Evolutionary conservation across 768 basidiomycete species (phyloP), one percentile per base, ranked within the genome.

Genomic region (Asterophora lycoperdoides): DNA sequence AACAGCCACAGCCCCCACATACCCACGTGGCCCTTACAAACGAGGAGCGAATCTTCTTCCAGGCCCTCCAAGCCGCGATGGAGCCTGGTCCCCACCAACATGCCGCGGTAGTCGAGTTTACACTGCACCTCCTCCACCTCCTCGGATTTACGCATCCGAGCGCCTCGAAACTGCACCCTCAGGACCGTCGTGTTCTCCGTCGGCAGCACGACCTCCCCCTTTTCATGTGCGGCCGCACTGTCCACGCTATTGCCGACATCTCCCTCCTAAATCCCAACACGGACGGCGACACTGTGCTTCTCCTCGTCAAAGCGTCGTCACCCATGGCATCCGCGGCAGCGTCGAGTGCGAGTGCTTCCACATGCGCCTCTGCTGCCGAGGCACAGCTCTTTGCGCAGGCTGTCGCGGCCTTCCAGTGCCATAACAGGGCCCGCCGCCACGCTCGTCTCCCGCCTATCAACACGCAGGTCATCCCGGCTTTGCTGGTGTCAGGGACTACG

Each of bases 341-440:
- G 23, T 7, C 48, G 28, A n/a, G n/a, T 10, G 39, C 23, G 6
- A 23, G 23, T 23, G n/a, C n/a, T n/a, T 23, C 23, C 23, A 23
- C 20, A 7, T 19, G 29, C 3, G 41, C 40, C n/a, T 38, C 45
- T 5, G 43, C 37, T 7, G 42, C 49, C 0, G 58, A 53, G 33
- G 53, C 58, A 8, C 58, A 54, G 33, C 53, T 59, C 26, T 39
- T 56, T 2, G 58, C 58, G 0, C 58, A 59, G 17, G 58, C 58
- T 8, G 51, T 59, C 14, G 58, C 55, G 13, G 51, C 53, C 10
- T 59, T 56, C 45, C 58, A 59, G 26, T 44, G 44, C n/a, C 44
- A 54, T 14, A 56, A 56, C 28, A 44, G 58, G 2, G 50, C 49
- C n/a, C 58, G 50, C 1, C 55, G 58, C 20, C 48, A 44, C 5